These are phyloP conservation scores for Globisporangium apiculatum DNA, from an alignment of 352 stramenopile genomes.

Conservation along the genomic window DNA sequence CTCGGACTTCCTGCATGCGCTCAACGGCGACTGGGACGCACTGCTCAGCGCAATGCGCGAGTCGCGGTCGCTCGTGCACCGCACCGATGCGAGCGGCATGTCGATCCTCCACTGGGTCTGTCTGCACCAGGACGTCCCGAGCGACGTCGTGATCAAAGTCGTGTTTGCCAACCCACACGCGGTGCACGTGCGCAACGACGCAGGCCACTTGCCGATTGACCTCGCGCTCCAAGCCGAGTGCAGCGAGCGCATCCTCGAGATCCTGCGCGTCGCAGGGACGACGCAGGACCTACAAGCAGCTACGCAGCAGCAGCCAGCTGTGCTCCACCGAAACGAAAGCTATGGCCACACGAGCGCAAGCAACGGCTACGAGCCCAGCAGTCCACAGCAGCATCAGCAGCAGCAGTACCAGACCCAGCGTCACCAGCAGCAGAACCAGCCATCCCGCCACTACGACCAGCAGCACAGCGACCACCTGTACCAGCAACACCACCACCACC, in stretches of 20 bases:
- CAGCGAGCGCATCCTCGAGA: slow-evolving; percentile 62
- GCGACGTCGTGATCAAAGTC: slow-evolving; percentile 73
- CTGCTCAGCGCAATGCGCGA: slow-evolving; percentile 58
- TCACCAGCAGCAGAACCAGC: background rate
- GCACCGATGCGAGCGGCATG: slow-evolving; percentile 66
- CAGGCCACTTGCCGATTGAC: slow-evolving; percentile 69
- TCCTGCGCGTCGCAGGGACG: slow-evolving; percentile 44
- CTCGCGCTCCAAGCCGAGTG: slow-evolving; percentile 69
- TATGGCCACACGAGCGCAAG: slow-evolving; percentile 10
- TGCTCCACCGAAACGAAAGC: slow-evolving; percentile 18
- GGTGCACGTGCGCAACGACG: slow-evolving; percentile 63
- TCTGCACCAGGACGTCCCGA: slow-evolving; percentile 66
- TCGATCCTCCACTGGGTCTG: slow-evolving; percentile 77
- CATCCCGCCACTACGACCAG: slow-evolving; percentile 10
- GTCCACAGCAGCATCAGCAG: slow-evolving; percentile 8
- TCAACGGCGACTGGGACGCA: slow-evolving; percentile 77
- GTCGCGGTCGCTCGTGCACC: slow-evolving; percentile 45
- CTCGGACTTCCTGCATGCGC: slow-evolving; percentile 64
- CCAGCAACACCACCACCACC: slow-evolving; percentile 5
- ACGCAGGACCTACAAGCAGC: slow-evolving; percentile 10
- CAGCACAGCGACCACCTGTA: slow-evolving; percentile 5
- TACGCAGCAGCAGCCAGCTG: slow-evolving; percentile 12
- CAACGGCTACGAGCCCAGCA: slow-evolving; percentile 17
- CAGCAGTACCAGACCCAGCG: slow-evolving; percentile 6
- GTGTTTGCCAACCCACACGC: slow-evolving; percentile 72